Evolutionary conservation across 352 stramenopile genomes (phyloP), one percentile per base, ranked within the genome.

Genomic region (Phytophthora macrochlamydospora): DNA sequence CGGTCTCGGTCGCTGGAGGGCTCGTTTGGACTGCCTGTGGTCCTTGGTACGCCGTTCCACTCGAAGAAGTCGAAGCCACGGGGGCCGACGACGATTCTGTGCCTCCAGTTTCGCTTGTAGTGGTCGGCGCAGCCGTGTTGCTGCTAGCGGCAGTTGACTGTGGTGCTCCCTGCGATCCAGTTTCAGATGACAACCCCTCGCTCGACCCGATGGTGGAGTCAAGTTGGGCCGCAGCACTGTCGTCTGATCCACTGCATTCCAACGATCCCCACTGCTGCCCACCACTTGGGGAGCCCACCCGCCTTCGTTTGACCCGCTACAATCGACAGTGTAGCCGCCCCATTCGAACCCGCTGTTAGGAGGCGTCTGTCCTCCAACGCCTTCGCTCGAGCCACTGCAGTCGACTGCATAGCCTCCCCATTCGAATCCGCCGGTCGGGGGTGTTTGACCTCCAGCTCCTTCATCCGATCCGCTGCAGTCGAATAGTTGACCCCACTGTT

Each of bases 121-220:
- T 49, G 43, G 43, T 29, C 29, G 43, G 7, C 13, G 35, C 35
- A 40, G 9, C 43, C 3, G 8, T 28, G 43, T 49, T 49, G 12
- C 12, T 29, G 18, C 12, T 7, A 28, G 12, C 43, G 4, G 14
- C 43, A 2, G 38, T 45, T 14, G 38, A 45, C 11, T 4, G 11
- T 45, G 38, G 11, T 14, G 38, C 18, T 14, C 4, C 8, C 43
- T 49, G 43, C 2, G 43, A 49, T 7, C 43, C 43, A 40, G 35
- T 49, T 49, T 24, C 43, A 49, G 12, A n/a, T 5, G 12, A 30
- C 67, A 59, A 0, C 59, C 60, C 65, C 68, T 32, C 65, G 62
- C 30, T 73, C 52, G 12, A 73, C 60, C 65, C n/a, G 52, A 45
- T 7, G 24, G 32, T 0, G 42, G 33, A 2, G 24, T 29, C 13